A percentile compares a stretch with the other conserved stretches of the same genome.
phyloP scores from a whole-genome alignment of 2,329 filamentous ascomycete species.

The Zasmidium angulare region DNA sequence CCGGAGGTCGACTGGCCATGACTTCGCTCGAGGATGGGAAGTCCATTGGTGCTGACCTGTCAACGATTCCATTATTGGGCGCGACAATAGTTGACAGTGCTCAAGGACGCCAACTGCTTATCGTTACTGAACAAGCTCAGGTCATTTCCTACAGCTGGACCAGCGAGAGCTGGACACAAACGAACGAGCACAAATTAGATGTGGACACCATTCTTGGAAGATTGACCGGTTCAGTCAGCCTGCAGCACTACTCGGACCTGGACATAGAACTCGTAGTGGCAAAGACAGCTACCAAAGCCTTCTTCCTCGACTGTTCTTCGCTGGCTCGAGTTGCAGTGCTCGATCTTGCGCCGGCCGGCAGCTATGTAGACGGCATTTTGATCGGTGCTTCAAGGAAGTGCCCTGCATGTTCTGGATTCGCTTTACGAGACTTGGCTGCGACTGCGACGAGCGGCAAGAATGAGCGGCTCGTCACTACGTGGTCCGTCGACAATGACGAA shows the following conservation, averaged over 20 bases:
- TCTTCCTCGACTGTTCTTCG: constrained; percentile 25
- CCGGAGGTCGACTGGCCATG: constrained; percentile 64
- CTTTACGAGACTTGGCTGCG: constrained; percentile 63
- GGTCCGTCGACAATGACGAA: constrained; percentile 28
- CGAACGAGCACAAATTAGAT: constrained; percentile 10
- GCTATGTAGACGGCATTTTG: constrained; percentile 14
- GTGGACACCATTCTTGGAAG: constrained; percentile 15
- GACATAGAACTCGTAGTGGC: constrained; percentile 27
- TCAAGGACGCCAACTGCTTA: constrained; percentile 19
- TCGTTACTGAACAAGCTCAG: constrained; percentile 26
- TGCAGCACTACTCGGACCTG: constrained; percentile 23
- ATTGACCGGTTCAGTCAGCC: constrained; percentile 19
- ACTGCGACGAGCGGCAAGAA: constrained; percentile 42
- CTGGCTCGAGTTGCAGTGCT: constrained; percentile 20
- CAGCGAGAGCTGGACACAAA: constrained; percentile 15
- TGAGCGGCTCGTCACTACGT: constrained; percentile 22
- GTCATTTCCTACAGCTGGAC: constrained; percentile 21
- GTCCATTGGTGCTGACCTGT: constrained; percentile 18
- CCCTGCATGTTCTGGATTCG: constrained; percentile 53
- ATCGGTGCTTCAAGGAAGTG: constrained; percentile 43
- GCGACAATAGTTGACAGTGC: constrained; percentile 21
- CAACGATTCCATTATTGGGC: constrained; percentile 26
- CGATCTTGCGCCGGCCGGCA: constrained; percentile 10
- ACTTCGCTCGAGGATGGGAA: constrained; percentile 49
- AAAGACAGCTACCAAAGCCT: constrained; percentile 8